Conservation (phyloP, 371 early-diverging fungal species). For the Mucor irregularis region DNA sequence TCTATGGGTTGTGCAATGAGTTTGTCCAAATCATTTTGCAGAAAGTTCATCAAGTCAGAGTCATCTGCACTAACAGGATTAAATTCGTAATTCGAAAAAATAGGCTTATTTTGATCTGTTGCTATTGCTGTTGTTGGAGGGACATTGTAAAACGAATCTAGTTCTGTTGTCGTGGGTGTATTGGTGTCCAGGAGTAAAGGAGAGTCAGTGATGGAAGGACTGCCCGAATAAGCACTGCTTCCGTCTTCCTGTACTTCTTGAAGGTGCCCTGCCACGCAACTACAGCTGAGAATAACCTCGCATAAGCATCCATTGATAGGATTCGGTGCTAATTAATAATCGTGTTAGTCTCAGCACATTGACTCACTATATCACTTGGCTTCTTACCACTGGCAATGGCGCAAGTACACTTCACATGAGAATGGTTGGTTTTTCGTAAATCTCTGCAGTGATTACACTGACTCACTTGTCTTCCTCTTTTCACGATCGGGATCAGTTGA, state of each 20-base stretch:
- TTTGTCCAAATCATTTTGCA: constrained; percentile 3
- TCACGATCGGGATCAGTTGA: constrained; percentile 21
- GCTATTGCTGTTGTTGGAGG: background rate
- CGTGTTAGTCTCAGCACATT: background rate
- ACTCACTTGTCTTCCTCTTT: constrained; percentile 34
- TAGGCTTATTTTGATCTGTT: background rate
- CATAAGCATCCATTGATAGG: constrained; percentile 39
- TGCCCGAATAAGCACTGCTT: background rate
- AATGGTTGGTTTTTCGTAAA: constrained; percentile 23
- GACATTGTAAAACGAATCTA: background rate
- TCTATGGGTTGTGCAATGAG: background rate
- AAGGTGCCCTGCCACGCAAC: constrained; percentile 27
- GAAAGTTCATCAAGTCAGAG: background rate
- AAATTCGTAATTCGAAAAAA: background rate
- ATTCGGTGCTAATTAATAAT: constrained; percentile 23
- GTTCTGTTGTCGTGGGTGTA: background rate
- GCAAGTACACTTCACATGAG: constrained; percentile 44
- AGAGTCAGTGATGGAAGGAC: background rate
- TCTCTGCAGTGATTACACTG: constrained; percentile 42
- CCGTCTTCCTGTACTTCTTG: constrained; percentile 21
- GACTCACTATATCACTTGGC: background rate
- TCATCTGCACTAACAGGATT: background rate
- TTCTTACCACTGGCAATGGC: constrained; percentile 26
- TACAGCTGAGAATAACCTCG: constrained; percentile 26
- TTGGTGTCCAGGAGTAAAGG: background rate